Evolutionary conservation across 2,329 filamentous ascomycete genomes (phyloP), one percentile per base, ranked within the genome.

Genomic region (Coniella lustricola): DNA sequence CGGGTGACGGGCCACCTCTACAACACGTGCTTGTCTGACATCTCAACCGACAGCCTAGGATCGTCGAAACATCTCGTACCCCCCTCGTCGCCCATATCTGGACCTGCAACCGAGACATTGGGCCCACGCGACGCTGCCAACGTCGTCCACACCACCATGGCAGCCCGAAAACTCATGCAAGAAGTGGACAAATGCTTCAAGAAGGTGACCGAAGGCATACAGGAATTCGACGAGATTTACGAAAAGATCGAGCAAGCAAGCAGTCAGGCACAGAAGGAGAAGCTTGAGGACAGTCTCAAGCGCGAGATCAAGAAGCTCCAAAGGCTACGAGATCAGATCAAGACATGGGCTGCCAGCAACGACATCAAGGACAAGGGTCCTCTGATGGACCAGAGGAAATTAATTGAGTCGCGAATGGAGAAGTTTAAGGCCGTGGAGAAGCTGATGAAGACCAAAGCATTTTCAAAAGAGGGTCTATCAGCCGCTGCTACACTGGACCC

Each of bases 391-490:
- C 84, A 98, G 69, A 81, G 93, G 66, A 93, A 90, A 72, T 79
- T 94, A 67, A 98, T 98, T 69, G 93, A 98, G 77, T 95, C 90
- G 74, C 85, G 91, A 87, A 98, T 98, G 93, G 93, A 98, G 72
- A 90, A 89, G 62, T 98, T 98, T 80, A 98, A 98, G 74, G 91
- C 90, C n/a, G 93, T 98, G 46, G 93, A 98, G 70, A 98, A 98
- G 75, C 93, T 95, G 62, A 97, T 98, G 93, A 98, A 98, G 76
- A 98, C 93, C 49, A 98, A 98, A 69, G 93, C 93, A 53, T 98
- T 95, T 71, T 97, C 93, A 54, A 97, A 98, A 75, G 93, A 97
- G 70, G 93, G 93, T 38, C 73, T 98, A 56, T 93, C 88, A 55
- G 87, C 91, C 45, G 89, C 90, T 21, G 84, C 89, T 44, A 94